phyloP scores from a whole-genome alignment of 139 green algal species.

The Closterium sp. region DNA sequence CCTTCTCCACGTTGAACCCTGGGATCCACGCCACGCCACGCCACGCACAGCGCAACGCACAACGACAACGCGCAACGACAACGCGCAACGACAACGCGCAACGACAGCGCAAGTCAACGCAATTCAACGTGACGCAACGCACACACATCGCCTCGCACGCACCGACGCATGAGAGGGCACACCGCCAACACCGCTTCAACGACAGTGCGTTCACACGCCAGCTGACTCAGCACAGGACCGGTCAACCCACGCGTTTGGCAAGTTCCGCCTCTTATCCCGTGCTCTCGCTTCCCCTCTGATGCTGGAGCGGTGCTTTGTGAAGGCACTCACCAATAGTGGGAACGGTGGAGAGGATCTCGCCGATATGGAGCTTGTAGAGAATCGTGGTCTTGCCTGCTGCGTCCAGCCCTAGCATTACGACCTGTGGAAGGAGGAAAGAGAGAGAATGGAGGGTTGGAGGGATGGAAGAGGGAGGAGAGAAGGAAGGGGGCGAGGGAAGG shows the following conservation, averaged over 20 bases:
- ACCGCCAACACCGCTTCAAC: not conserved
- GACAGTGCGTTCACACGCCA: not conserved
- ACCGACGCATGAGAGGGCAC: no score
- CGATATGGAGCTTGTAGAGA: slow-evolving; percentile 99
- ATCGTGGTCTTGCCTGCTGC: slow-evolving; percentile 99
- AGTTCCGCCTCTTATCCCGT: not conserved
- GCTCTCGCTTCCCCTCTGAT: not conserved
- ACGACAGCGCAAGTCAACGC: no score
- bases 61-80: no score
- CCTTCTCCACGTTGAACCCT: slow-evolving; percentile 98
- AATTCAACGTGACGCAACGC: not conserved
- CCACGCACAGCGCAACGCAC: no score
- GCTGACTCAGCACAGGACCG: not conserved
- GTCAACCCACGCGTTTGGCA: no score
- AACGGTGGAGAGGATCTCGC: slow-evolving; percentile 98
- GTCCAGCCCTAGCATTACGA: slow-evolving; percentile 84
- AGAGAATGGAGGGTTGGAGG: not conserved
- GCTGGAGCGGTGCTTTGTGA: not conserved
- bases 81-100: no score
- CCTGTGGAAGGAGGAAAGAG: slow-evolving; percentile 5
- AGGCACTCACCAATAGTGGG: slow-evolving; percentile 86
- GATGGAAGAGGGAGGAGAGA: not conserved
- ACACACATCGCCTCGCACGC: not conserved
- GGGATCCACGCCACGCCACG: not conserved
- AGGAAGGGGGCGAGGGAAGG: not conserved